Percentiles rank a stretch among this genome's conserved stretches.
Evolutionary conservation across 306 rosid species (phyloP).

Genomic region (Acmispon strigosus): DNA sequence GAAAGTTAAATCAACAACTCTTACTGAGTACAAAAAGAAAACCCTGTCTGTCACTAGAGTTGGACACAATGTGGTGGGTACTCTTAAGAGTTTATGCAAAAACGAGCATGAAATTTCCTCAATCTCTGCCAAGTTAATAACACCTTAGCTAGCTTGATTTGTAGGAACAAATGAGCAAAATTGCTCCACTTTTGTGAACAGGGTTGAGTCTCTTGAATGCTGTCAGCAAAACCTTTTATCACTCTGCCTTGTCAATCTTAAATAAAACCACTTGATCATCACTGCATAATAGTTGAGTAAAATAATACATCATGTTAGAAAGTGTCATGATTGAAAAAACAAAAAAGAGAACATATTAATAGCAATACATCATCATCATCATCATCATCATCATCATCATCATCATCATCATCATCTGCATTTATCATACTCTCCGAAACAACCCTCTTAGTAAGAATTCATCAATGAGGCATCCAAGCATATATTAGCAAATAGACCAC

Average conservation of each 20-base stretch:
- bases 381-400: not conserved
- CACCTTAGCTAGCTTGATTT: conserved; percentile 19
- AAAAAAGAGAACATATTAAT: not conserved
- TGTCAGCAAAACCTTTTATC: conserved; percentile 20
- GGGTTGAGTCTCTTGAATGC: not conserved
- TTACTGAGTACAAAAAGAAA: not conserved
- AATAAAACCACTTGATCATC: conserved; percentile 17
- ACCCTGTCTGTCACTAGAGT: not conserved
- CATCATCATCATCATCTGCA: not conserved
- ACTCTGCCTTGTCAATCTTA: conserved; percentile 18
- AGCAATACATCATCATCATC: not conserved
- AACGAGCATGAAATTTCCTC: not conserved
- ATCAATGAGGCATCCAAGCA: no score
- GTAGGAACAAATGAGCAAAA: conserved; percentile 35
- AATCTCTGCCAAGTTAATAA: not conserved
- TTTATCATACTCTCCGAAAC: no score
- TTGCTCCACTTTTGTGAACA: conserved; percentile 46
- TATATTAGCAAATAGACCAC: no score
- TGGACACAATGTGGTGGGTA: not conserved
- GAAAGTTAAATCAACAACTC: not conserved
- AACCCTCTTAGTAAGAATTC: no score
- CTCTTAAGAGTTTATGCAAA: no score
- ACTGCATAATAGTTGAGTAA: conserved; percentile 32
- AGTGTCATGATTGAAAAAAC: not conserved
- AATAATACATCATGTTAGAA: not conserved